Conservation (phyloP, 768 basidiomycete species). For the Daedalea quercina region DNA sequence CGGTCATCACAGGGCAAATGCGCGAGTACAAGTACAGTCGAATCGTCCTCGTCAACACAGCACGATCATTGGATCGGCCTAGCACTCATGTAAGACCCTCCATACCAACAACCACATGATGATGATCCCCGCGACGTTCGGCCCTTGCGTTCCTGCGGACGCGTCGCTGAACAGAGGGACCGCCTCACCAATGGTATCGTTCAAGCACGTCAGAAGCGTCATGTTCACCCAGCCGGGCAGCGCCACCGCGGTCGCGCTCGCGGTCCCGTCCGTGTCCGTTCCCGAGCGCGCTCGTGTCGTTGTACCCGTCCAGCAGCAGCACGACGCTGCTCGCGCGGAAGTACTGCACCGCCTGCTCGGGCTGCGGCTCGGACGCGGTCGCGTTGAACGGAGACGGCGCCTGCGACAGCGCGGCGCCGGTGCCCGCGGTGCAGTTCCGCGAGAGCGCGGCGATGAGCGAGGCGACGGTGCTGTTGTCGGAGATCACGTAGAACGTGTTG, state of each 20-base stretch:
- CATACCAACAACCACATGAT: too few relatives aligned
- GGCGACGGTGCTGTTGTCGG: conserved; percentile 28
- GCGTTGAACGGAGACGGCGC: conserved; percentile 27
- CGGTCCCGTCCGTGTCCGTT: conserved; percentile 15
- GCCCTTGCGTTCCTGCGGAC: too few relatives aligned
- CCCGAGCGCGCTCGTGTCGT: conserved; percentile 46
- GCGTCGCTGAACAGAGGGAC: conserved; percentile 36
- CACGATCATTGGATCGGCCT: too few relatives aligned
- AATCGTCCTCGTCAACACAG: too few relatives aligned
- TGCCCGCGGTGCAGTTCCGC: conserved; percentile 24
- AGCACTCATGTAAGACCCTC: too few relatives aligned
- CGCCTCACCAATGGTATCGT: conserved; percentile 51
- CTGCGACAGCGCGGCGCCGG: conserved; percentile 23
- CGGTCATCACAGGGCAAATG: too few relatives aligned
- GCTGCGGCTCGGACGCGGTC: conserved; percentile 13
- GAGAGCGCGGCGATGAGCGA: conserved; percentile 24
- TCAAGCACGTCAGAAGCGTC: conserved; percentile 48
- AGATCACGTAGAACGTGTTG: conserved; percentile 27
- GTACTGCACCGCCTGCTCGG: conserved; percentile 39
- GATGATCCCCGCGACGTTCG: too few relatives aligned
- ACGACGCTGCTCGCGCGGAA: conserved; percentile 61
- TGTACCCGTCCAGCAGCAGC: conserved; percentile 59
- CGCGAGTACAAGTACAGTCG: too few relatives aligned
- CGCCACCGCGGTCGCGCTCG: conserved; percentile 36
- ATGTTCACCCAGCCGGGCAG: conserved; percentile 47